These are phyloP conservation scores for Protomyces arabidopsidicola DNA, from an alignment of 1,139 yeast species.

Conservation along the genomic window DNA sequence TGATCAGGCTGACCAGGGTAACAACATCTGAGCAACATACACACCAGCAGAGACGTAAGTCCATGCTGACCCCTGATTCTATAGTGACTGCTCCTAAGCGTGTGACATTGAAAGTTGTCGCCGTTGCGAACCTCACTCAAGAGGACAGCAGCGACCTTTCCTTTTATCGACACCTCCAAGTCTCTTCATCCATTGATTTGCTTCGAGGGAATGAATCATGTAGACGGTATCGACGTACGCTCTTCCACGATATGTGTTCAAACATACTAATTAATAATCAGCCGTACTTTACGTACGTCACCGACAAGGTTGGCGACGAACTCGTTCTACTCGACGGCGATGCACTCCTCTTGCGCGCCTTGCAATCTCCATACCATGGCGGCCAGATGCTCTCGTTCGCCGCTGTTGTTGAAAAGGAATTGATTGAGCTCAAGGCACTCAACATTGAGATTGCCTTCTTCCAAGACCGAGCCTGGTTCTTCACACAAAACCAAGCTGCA, in stretches of 20 bases:
- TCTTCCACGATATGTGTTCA: not conserved
- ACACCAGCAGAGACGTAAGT: too few species aligned
- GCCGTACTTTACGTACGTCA: constrained; percentile 8
- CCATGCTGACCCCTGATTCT: too few species aligned
- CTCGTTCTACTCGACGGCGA: constrained; percentile 27
- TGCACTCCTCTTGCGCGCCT: constrained; percentile 21
- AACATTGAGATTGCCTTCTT: constrained; percentile 26
- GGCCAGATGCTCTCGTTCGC: constrained; percentile 24
- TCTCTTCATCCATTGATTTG: not conserved
- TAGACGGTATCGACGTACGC: not conserved
- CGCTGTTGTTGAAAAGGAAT: constrained; percentile 19
- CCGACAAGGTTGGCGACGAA: constrained; percentile 23
- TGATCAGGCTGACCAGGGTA: too few species aligned
- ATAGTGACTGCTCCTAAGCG: too few species aligned
- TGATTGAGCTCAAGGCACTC: constrained; percentile 15
- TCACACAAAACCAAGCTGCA: constrained; percentile 1
- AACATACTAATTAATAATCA: not conserved
- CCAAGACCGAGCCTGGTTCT: constrained; percentile 16
- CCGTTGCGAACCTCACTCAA: too few species aligned
- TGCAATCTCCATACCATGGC: constrained; percentile 14
- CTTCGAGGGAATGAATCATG: not conserved
- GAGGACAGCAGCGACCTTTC: too few species aligned
- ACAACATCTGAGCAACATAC: too few species aligned
- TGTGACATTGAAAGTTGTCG: too few species aligned
- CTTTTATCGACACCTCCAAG: not conserved